Evolutionary conservation across 257 asterid species (phyloP).

Genomic region (Salvia splendens): DNA sequence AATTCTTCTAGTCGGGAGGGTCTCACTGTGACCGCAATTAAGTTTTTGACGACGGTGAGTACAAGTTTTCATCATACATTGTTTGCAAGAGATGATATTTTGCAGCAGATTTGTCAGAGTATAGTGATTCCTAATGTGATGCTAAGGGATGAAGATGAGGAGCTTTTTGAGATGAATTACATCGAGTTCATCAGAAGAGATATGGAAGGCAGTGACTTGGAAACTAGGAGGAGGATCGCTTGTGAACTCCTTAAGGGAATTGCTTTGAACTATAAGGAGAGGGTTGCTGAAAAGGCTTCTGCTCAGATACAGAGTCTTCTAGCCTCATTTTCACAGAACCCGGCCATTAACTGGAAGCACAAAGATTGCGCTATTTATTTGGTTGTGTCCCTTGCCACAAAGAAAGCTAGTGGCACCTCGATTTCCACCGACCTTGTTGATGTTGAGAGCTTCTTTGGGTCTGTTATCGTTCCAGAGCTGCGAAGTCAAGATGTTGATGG

Average conservation of each 20-base stretch:
- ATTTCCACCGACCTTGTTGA: constrained; percentile 89
- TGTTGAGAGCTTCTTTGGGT: constrained; percentile 73
- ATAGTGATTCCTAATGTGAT: constrained; percentile 93
- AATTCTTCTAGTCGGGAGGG: constrained; percentile 67
- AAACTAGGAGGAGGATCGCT: constrained; percentile 94
- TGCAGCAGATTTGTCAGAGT: constrained; percentile 80
- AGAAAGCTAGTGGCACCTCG: constrained; percentile 73
- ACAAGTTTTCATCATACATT: constrained; percentile 73
- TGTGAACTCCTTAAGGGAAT: constrained; percentile 98
- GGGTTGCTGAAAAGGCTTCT: constrained; percentile 70
- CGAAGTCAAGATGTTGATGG: constrained; percentile 71
- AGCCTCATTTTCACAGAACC: constrained; percentile 67
- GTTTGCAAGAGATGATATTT: constrained; percentile 71
- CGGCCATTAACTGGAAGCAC: constrained; percentile 86
- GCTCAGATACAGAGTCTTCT: constrained; percentile 68
- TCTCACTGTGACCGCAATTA: constrained; percentile 86
- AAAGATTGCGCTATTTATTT: constrained; percentile 92
- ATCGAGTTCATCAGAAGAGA: constrained; percentile 92
- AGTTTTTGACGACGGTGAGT: constrained; percentile 81
- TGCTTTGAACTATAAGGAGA: constrained; percentile 71
- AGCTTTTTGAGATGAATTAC: constrained; percentile 87
- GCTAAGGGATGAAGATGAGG: constrained; percentile 98
- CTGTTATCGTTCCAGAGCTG: constrained; percentile 90
- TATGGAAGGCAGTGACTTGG: constrained; percentile 97
- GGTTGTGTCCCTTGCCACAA: constrained; percentile 88